A percentile compares a stretch with the other conserved stretches of the same genome.
Conservation (phyloP, 1,284 basidiomycete species). For the Trametes polyzona region DNA sequence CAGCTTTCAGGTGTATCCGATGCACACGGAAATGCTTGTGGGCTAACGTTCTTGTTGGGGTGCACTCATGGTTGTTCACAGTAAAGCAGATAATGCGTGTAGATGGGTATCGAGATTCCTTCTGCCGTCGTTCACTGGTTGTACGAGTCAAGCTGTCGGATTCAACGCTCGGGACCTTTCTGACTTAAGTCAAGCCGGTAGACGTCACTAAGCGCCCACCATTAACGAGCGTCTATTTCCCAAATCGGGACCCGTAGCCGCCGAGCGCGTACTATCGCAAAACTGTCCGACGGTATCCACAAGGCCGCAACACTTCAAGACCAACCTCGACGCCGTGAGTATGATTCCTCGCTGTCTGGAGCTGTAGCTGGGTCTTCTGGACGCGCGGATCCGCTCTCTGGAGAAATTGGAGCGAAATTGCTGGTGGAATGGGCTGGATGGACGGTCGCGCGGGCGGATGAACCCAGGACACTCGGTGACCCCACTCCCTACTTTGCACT, state of each 20-base stretch:
- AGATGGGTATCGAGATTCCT: not conserved
- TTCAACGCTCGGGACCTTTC: not conserved
- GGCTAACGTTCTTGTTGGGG: constrained; percentile 11
- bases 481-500: constrained; percentile 16
- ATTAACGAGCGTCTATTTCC: constrained; percentile 4
- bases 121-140: not conserved
- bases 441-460: constrained; percentile 38
- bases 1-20: not conserved
- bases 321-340: constrained; percentile 33
- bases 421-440: constrained; percentile 41
- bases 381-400: constrained; percentile 12
- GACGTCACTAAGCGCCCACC: constrained; percentile 6
- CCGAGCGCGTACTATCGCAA: constrained; percentile 15
- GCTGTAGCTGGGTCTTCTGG: constrained; percentile 18
- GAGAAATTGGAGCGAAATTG: constrained; percentile 6
- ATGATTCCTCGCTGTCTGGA: constrained; percentile 15
- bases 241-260: constrained; percentile 20
- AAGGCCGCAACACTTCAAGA: constrained; percentile 44
- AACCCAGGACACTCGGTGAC: constrained; percentile 29
- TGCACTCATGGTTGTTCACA: constrained; percentile 2
- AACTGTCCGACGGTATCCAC: constrained; percentile 23
- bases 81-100: too few relatives aligned
- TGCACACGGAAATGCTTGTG: not conserved
- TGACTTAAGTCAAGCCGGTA: not conserved
- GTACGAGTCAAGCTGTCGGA: not conserved